Evolutionary conservation across 495 filamentous ascomycete species (phyloP), one percentile per base, ranked within the genome.

Genomic region (Lophiostoma macrostomum): DNA sequence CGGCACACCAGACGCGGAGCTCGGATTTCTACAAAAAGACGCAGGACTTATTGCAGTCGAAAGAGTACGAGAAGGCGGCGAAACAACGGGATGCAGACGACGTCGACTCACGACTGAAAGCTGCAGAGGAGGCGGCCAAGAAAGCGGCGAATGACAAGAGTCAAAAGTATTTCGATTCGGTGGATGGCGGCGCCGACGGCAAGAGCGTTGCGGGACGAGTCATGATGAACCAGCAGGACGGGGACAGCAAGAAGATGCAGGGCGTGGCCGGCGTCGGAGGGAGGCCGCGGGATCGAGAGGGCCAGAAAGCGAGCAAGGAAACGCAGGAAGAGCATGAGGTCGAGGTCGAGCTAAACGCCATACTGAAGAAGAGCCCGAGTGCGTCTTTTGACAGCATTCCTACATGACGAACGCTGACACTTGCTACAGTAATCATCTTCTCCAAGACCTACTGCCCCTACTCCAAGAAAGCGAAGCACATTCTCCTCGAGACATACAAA

Each of bases 361-460:
- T 96, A 37, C 69, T 95, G 47, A 91, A 91, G 73, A 81, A 81
- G 52, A 80, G 87, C 22, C 88, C 90, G 48, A 82, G 89, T 91
- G 80, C 60, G 80, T 73, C 30, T 44, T 16, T 38, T 11, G 38
- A 0, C 24, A 16, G 36, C 62, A 37, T 35, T 22, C 43, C 38
- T 52, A 42, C n/a, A 11, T 28, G 23, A 20, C 31, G 28, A 31
- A 53, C n/a, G 12, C 14, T 46, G 49, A 16, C 36, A 11, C 37
- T 12, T 20, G 2, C 28, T 8, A 25, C 63, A 90, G 87, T 96
- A 41, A 87, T 96, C 63, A 88, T 98, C 44, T 96, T 97, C 74
- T 95, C 89, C 47, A 97, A 97, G 69, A 81, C 86, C 1, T 95
- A 88, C 70, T 98, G 93, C 70, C 88, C 86, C 0, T 83, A 80